Evolutionary conservation across 805 yeast genomes (phyloP), one percentile per base, ranked within the genome.

Genomic region (Candida khao-thaluensis): DNA sequence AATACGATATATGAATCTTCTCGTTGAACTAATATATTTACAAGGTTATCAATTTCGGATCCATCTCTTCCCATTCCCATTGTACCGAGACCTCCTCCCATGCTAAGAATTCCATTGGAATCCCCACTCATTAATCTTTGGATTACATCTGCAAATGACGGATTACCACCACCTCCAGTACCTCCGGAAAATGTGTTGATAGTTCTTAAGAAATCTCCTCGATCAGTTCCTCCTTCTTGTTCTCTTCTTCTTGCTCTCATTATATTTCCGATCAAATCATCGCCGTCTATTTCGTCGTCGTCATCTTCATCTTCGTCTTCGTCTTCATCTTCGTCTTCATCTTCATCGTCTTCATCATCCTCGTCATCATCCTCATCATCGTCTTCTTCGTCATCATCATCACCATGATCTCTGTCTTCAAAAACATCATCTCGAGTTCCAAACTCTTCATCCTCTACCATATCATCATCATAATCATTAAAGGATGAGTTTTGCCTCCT

Each of bases 1-100:
- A 81, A 56, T 1, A 84, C 70, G 14, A 81, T 45, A 50, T 69
- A 83, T 0, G 87, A 72, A 51, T 82, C 85, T 1, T 74, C 79
- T 10, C 72, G 62, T 31, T 64, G 67, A 24, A 56, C 56, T 25
- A 76, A 52, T 26, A 65, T 68, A 10, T 59, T 52, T 2, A 73
- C 54, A 21, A 75, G 51, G 4, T 51, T 48, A 26, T 59, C 64
- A 35, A 64, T 58, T 41, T 66, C 72, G 5, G 53, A 37, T 22
- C 44, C 53, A 6, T 53, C 60, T 20, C 61, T 43, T n/a, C 38
- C 36, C n/a, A n/a, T n/a, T n/a, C n/a, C n/a, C n/a, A n/a, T n/a
- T n/a, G n/a, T n/a, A n/a, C n/a, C n/a, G n/a, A n/a, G n/a, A 7
- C 52, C 60, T 18, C 60, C 43, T n/a, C 38, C 37, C 3, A 52